These are phyloP conservation scores for Fusarium pininemorale DNA, from an alignment of 2,329 filamentous ascomycete genomes.

Conservation along the genomic window DNA sequence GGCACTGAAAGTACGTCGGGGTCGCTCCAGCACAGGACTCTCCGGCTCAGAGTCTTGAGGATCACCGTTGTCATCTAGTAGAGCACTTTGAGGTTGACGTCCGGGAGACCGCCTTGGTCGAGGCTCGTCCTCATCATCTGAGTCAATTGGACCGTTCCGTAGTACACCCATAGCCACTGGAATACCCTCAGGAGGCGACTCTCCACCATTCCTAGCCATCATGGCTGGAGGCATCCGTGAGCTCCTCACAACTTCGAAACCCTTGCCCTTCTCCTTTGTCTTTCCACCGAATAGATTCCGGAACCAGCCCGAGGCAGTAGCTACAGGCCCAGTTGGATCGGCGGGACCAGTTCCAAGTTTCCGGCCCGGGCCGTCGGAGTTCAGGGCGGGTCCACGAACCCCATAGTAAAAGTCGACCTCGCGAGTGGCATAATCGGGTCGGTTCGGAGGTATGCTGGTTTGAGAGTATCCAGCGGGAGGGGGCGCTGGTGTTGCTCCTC, in stretches of 20 bases:
- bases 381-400: conserved; percentile 86
- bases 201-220: conserved; percentile 66
- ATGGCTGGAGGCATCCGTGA: conserved; percentile 84
- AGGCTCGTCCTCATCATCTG: conserved; percentile 63
- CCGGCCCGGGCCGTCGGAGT: conserved; percentile 80
- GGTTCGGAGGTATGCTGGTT: conserved; percentile 60
- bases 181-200: conserved; percentile 73
- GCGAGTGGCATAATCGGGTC: conserved; percentile 88
- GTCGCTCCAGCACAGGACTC: conserved; percentile 46
- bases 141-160: conserved; percentile 70
- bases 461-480: conserved; percentile 43
- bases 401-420: conserved; percentile 98
- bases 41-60: conserved; percentile 55
- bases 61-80: conserved; percentile 58
- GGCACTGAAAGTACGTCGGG: conserved; percentile 47
- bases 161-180: conserved; percentile 70
- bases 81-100: conserved; percentile 46
- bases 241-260: conserved; percentile 95
- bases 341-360: conserved; percentile 93
- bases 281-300: conserved; percentile 81
- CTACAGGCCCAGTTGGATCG: conserved; percentile 90
- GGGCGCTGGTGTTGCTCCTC: conserved; percentile 55
- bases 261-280: conserved; percentile 93
- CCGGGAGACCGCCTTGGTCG: conserved; percentile 37
- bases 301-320: conserved; percentile 90